These are phyloP conservation scores for Phalaenopsis hybrid DNA, from an alignment of 116 monocot species.

Conservation along the genomic window DNA sequence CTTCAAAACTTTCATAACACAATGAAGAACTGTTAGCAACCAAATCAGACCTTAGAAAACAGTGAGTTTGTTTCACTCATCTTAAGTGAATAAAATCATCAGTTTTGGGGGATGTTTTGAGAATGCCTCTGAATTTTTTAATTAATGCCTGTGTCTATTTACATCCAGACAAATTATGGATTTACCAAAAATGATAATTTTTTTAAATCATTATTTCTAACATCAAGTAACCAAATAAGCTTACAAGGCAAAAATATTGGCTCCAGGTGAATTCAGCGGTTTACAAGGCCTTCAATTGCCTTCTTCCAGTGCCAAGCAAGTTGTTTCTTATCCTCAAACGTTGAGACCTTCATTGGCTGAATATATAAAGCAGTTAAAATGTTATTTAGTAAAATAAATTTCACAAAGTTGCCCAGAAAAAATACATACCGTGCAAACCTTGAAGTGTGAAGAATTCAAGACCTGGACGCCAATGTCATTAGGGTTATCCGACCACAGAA, in stretches of 20 bases:
- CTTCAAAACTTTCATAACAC: too few relatives aligned
- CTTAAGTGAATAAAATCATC: neutral
- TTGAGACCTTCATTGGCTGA: constrained; percentile 71
- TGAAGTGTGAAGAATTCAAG: constrained; percentile 69
- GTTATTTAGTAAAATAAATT: neutral
- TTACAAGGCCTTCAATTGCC: constrained; percentile 71
- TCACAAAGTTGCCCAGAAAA: neutral
- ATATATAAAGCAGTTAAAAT: constrained; percentile 7
- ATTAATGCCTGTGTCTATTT: too few relatives aligned
- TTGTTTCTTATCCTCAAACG: constrained; percentile 88
- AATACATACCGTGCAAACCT: constrained; percentile 65
- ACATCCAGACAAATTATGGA: too few relatives aligned
- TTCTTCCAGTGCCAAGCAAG: constrained; percentile 92
- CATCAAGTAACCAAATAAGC: too few relatives aligned
- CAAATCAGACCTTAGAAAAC: too few relatives aligned
- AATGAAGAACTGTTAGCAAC: too few relatives aligned
- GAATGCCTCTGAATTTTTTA: too few relatives aligned
- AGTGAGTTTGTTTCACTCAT: neutral
- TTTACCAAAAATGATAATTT: too few relatives aligned
- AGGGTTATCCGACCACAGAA: constrained; percentile 80
- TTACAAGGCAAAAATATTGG: too few relatives aligned
- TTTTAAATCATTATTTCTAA: too few relatives aligned
- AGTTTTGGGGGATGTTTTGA: too few relatives aligned
- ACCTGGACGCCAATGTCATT: constrained; percentile 62
- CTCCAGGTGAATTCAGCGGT: constrained; percentile 17